Evolutionary conservation across 1,284 basidiomycete genomes (phyloP).

Genomic region (Pseudozyma sp.): DNA sequence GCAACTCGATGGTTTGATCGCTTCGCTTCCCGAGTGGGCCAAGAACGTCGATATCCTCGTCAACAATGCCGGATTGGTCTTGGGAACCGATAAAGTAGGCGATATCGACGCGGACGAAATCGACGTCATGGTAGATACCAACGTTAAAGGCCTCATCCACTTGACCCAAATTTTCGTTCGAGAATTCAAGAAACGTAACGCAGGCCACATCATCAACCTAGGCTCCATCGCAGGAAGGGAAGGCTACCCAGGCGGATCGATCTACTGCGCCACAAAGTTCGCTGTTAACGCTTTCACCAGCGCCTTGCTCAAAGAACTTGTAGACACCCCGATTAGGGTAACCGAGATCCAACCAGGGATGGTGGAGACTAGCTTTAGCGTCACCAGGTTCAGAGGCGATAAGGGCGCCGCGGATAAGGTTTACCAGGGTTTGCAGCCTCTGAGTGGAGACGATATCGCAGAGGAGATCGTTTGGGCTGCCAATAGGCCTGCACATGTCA

Average conservation of each 20-base stretch:
- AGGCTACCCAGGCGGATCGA: conserved; percentile 76
- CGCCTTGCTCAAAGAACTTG: conserved; percentile 83
- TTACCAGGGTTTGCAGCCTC: conserved; percentile 64
- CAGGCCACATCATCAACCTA: conserved; percentile 94
- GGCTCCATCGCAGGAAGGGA: conserved; percentile 93
- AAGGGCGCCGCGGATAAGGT: conserved; percentile 58
- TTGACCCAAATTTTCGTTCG: conserved; percentile 77
- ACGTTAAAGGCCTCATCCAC: conserved; percentile 87
- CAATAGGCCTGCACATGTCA: conserved; percentile 73
- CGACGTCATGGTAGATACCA: conserved; percentile 87
- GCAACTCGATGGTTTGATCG: conserved; percentile 49
- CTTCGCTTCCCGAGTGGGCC: conserved; percentile 62
- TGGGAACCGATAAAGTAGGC: conserved; percentile 83
- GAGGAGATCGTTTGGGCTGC: conserved; percentile 98
- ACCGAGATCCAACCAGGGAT: conserved; percentile 74
- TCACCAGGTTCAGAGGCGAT: conserved; percentile 59
- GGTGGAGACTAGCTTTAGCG: conserved; percentile 78
- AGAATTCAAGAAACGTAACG: conserved; percentile 87
- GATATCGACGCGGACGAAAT: conserved; percentile 80
- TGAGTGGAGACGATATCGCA: conserved; percentile 72
- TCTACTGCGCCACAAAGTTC: conserved; percentile 76
- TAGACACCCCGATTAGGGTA: conserved; percentile 77
- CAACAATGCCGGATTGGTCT: conserved; percentile 77
- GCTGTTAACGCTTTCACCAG: conserved; percentile 90
- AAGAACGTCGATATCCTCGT: conserved; percentile 63